A percentile compares a stretch with the other conserved stretches of the same genome.
Conservation (phyloP, 2,329 filamentous ascomycete genomes). For the Nigrospora oryzae region DNA sequence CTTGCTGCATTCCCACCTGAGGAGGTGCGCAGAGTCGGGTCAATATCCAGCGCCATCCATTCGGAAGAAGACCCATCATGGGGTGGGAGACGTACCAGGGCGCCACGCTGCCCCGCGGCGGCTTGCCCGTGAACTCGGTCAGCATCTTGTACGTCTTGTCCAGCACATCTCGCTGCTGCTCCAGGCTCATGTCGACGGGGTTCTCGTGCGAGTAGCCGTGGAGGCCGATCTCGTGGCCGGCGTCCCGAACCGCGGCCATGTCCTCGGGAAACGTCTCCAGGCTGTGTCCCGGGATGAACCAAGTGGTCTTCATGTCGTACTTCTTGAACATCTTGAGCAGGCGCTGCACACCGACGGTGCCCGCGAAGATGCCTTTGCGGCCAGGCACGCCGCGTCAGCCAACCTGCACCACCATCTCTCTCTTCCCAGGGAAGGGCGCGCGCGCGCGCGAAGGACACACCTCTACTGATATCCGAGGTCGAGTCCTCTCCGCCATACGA, state of each 20-base stretch:
- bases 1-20: constrained; percentile 58
- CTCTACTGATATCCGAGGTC: constrained; percentile 63
- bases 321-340: constrained; percentile 50
- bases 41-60: too few relatives aligned
- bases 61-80: too few relatives aligned
- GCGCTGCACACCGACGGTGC: constrained; percentile 57
- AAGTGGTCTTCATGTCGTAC: constrained; percentile 45
- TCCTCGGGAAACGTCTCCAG: constrained; percentile 61
- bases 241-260: constrained; percentile 50
- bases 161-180: constrained; percentile 68
- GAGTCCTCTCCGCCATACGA: constrained; percentile 68
- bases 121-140: constrained; percentile 63
- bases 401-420: too few relatives aligned
- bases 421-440: not conserved
- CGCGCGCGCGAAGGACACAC: constrained; percentile 22
- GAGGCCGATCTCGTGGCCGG: constrained; percentile 50
- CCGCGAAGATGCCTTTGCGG: constrained; percentile 47
- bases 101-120: constrained; percentile 62
- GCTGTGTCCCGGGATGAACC: constrained; percentile 38
- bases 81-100: constrained; percentile 40
- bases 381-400: too few relatives aligned
- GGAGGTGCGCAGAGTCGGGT: not conserved
- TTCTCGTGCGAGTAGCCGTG: constrained; percentile 74
- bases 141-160: constrained; percentile 66
- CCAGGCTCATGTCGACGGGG: constrained; percentile 60